These are phyloP conservation scores for Kwoniella heveanensis DNA, from an alignment of 768 basidiomycete species.

Conservation along the genomic window DNA sequence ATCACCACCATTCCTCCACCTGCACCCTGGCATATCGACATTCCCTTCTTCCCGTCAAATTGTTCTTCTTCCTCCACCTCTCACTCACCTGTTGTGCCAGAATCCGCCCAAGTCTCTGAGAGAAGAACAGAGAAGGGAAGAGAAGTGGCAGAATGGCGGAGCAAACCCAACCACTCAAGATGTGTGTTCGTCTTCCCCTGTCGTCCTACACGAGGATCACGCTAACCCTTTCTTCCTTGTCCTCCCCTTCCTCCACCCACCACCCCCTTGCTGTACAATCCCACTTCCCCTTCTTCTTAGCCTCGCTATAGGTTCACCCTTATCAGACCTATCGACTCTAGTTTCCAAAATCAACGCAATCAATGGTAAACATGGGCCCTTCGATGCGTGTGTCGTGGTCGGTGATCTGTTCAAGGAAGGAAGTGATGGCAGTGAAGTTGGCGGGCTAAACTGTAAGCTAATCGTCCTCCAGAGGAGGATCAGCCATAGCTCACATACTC, in stretches of 20 bases:
- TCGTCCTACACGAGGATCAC: neutral
- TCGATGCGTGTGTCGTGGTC: conserved; percentile 63
- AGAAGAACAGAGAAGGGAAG: no score
- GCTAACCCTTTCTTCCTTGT: neutral
- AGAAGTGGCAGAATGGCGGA: conserved; percentile 23
- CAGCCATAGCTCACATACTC: conserved; percentile 23
- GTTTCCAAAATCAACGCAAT: conserved; percentile 79
- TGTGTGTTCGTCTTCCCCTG: conserved; percentile 23
- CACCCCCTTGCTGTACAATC: neutral
- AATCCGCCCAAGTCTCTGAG: no score
- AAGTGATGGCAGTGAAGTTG: conserved; percentile 62
- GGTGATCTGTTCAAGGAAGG: conserved; percentile 66
- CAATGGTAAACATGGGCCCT: conserved; percentile 89
- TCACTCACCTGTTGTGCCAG: neutral
- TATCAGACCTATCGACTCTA: conserved; percentile 72
- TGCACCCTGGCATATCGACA: no score
- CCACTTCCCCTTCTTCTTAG: conserved; percentile 55
- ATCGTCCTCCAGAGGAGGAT: no score
- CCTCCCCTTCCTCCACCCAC: conserved; percentile 1
- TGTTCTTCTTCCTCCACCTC: neutral
- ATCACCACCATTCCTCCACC: no score
- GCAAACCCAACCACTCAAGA: conserved; percentile 36
- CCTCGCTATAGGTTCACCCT: conserved; percentile 77
- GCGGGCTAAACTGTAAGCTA: conserved; percentile 37
- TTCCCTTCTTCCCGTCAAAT: no score